A percentile compares a stretch with the other conserved stretches of the same genome.
Conservation (phyloP, 2,329 filamentous ascomycete species). For the Phaeosphaeria sp. region DNA sequence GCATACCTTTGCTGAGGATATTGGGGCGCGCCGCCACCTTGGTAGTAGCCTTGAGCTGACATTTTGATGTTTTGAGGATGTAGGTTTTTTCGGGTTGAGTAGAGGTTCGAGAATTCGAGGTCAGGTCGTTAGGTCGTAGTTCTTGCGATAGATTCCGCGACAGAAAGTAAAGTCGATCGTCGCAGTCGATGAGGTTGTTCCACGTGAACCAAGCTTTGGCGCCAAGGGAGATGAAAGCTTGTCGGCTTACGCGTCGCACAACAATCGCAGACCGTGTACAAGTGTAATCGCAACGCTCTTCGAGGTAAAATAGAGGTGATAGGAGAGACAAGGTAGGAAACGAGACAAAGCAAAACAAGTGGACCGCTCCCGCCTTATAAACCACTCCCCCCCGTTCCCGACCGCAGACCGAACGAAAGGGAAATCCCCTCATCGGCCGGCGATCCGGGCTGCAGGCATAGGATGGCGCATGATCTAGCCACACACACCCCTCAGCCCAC, state of each 20-base stretch:
- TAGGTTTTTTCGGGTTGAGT: background rate
- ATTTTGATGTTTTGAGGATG: constrained; percentile 23
- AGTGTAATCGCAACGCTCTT: too few relatives aligned
- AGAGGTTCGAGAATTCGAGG: background rate
- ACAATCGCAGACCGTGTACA: background rate
- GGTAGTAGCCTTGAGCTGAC: constrained; percentile 49
- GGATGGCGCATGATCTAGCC: background rate
- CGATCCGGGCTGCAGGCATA: background rate
- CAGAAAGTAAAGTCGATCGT: background rate
- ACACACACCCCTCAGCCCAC: background rate
- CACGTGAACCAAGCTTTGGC: background rate
- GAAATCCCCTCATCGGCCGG: background rate
- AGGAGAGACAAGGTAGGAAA: background rate
- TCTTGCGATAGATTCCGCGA: background rate
- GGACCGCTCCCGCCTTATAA: background rate
- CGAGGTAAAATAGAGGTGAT: background rate
- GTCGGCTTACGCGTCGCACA: background rate
- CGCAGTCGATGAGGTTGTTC: background rate
- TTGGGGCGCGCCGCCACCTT: constrained; percentile 38
- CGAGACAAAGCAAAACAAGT: background rate
- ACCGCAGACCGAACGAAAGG: background rate
- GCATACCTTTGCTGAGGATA: constrained; percentile 46
- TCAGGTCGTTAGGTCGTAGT: background rate
- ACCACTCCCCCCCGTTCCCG: constrained; percentile 1
- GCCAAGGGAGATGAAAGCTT: background rate